Percentiles rank a stretch among this genome's conserved stretches.
Conservation (phyloP, 139 green algal species). For the Chlorella sp. region DNA sequence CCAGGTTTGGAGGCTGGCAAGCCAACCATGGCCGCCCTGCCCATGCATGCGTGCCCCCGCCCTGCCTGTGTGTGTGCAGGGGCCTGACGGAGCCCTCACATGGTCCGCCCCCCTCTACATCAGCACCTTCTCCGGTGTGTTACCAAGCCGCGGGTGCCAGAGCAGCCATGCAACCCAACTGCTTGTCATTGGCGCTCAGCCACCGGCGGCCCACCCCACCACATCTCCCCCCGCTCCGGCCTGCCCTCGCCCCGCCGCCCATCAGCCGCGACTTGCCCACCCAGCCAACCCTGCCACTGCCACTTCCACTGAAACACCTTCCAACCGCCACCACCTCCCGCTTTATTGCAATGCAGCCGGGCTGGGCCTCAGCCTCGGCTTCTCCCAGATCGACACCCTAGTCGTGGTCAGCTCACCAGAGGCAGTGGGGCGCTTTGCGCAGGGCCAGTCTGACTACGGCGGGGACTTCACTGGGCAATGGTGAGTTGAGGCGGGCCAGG, state of each 20-base stretch:
- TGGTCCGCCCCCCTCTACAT: not conserved
- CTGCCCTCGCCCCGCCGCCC: not conserved
- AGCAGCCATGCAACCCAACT: too few relatives aligned
- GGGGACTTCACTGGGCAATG: not conserved
- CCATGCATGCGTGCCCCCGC: too few relatives aligned
- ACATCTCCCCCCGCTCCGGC: not conserved
- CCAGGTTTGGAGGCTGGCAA: too few relatives aligned
- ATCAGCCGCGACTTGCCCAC: too few relatives aligned
- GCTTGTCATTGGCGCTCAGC: too few relatives aligned
- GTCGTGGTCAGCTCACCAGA: conserved; percentile 12
- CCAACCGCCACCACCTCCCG: not conserved
- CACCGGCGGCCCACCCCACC: not conserved
- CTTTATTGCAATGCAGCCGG: not conserved
- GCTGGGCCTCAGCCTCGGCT: not conserved
- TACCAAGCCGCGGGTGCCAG: too few relatives aligned
- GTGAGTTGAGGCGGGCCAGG: not conserved
- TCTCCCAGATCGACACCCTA: not conserved
- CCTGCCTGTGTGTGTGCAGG: too few relatives aligned
- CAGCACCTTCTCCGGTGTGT: not conserved
- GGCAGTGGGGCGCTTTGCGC: not conserved
- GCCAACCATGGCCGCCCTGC: too few relatives aligned
- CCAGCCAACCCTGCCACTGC: not conserved
- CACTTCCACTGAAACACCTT: not conserved
- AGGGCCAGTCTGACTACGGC: not conserved
- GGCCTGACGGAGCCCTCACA: not conserved